Evolutionary conservation across 2,329 filamentous ascomycete genomes (phyloP).

Genomic region (Sporothrix pallida): DNA sequence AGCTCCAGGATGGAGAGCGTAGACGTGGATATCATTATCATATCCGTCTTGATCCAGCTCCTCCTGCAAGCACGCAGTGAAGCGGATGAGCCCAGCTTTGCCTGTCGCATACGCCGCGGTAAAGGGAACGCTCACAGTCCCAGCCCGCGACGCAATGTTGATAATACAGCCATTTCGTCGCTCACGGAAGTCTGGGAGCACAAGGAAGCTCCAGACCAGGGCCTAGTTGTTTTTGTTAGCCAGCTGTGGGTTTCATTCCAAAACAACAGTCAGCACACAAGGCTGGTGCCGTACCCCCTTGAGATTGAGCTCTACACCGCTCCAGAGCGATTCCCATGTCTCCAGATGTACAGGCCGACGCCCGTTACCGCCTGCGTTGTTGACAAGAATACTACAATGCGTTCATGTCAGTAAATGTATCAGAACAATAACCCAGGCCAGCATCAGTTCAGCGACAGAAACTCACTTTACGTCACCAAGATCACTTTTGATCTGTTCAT

Average conservation of each 20-base stretch:
- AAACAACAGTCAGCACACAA: too few species aligned
- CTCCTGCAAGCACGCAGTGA: not conserved
- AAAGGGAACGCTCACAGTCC: not conserved
- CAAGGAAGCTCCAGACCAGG: not conserved
- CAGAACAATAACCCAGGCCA: too few species aligned
- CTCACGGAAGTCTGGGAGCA: not conserved
- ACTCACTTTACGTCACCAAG: not conserved
- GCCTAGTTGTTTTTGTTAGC: not conserved
- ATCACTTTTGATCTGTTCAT: not conserved
- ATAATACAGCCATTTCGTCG: not conserved
- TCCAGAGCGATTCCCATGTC: not conserved
- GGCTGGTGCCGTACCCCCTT: not conserved
- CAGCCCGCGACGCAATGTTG: slow-evolving; percentile 1
- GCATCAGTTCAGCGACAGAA: not conserved
- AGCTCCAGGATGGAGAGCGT: not conserved
- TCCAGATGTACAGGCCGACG: not conserved
- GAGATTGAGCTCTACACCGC: not conserved
- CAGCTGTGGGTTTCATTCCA: not conserved
- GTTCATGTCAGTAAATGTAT: not conserved
- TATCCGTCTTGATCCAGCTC: not conserved
- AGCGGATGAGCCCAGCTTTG: not conserved
- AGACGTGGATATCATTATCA: not conserved
- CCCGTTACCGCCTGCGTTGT: slow-evolving; percentile 1
- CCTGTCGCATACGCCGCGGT: not conserved
- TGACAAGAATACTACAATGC: not conserved